phyloP scores from a whole-genome alignment of 164 flowering plant genomes.

The Nymphaea colorata region DNA sequence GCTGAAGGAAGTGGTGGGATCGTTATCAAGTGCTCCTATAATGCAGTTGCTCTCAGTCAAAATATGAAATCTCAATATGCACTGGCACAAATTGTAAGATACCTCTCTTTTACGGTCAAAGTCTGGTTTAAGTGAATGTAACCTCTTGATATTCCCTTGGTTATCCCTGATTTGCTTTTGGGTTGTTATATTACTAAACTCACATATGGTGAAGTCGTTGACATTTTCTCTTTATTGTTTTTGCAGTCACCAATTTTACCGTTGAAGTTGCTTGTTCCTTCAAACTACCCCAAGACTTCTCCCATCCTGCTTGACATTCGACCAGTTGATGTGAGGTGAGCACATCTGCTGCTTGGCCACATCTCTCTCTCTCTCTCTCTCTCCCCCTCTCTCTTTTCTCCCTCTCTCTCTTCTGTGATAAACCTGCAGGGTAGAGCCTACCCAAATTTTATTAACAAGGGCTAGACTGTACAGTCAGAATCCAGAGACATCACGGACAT shows the following conservation, averaged over 20 bases:
- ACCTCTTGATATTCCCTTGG: neutral
- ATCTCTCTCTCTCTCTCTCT: neutral
- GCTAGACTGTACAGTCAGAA: too few species aligned
- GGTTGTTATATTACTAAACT: neutral
- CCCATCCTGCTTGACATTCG: conserved; percentile 75
- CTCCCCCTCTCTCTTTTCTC: neutral
- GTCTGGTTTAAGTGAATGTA: neutral
- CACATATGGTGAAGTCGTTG: neutral
- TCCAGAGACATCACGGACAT: too few species aligned
- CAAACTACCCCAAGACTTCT: conserved; percentile 74
- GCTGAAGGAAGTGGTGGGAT: conserved; percentile 69
- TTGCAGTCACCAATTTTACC: conserved; percentile 86
- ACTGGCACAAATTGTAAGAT: conserved; percentile 58
- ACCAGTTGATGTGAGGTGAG: conserved; percentile 72
- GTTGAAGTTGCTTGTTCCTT: conserved; percentile 62
- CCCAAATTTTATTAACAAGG: too few species aligned
- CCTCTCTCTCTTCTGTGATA: neutral
- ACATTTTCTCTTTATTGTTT: conserved; percentile 1
- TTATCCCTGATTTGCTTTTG: neutral
- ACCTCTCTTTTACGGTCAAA: neutral
- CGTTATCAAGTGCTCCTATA: conserved; percentile 68
- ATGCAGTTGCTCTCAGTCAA: conserved; percentile 77
- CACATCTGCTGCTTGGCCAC: neutral
- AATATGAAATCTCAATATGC: conserved; percentile 59
- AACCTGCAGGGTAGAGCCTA: too few species aligned